A percentile compares a stretch with the other conserved stretches of the same genome.
These are phyloP conservation scores for Sclerotinia trifoliorum DNA, from an alignment of 2,329 filamentous ascomycete genomes.

Conservation along the genomic window DNA sequence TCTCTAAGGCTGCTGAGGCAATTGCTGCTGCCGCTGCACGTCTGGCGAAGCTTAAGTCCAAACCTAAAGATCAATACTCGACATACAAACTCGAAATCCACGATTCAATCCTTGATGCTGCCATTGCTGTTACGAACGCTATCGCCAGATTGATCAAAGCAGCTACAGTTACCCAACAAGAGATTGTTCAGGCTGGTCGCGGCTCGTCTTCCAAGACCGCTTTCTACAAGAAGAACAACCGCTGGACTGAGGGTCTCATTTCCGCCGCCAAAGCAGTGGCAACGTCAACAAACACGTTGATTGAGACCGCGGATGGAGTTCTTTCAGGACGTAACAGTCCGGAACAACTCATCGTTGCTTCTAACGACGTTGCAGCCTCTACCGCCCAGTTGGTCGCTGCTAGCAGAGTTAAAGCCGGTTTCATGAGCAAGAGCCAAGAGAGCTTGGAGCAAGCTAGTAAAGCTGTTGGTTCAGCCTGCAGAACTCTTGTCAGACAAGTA, in stretches of 20 bases:
- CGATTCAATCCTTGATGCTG: conserved; percentile 90
- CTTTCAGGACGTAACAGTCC: conserved; percentile 88
- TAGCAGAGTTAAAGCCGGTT: conserved; percentile 92
- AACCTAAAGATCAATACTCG: conserved; percentile 91
- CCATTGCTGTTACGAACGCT: conserved; percentile 87
- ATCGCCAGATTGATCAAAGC: conserved; percentile 95
- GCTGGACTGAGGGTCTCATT: conserved; percentile 97
- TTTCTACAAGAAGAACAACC: conserved; percentile 99
- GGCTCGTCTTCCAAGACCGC: conserved; percentile 84
- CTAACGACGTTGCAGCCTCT: conserved; percentile 92
- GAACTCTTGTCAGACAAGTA: conserved; percentile 85
- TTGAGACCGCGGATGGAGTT: conserved; percentile 96
- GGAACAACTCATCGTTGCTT: conserved; percentile 96
- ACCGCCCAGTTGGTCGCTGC: conserved; percentile 96
- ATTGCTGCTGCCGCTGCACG: conserved; percentile 90
- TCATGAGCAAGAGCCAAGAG: conserved; percentile 97
- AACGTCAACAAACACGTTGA: conserved; percentile 87
- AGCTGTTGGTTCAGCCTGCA: conserved; percentile 85
- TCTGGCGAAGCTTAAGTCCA: conserved; percentile 88
- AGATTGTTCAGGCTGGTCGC: conserved; percentile 91
- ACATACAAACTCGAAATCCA: conserved; percentile 97
- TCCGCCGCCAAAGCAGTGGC: conserved; percentile 97
- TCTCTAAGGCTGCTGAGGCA: conserved; percentile 90
- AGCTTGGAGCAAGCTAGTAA: conserved; percentile 86
- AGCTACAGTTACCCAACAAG: conserved; percentile 86